A percentile compares a stretch with the other conserved stretches of the same genome.
Conservation (phyloP, 768 basidiomycete species). For the Lyophyllum semitale region DNA sequence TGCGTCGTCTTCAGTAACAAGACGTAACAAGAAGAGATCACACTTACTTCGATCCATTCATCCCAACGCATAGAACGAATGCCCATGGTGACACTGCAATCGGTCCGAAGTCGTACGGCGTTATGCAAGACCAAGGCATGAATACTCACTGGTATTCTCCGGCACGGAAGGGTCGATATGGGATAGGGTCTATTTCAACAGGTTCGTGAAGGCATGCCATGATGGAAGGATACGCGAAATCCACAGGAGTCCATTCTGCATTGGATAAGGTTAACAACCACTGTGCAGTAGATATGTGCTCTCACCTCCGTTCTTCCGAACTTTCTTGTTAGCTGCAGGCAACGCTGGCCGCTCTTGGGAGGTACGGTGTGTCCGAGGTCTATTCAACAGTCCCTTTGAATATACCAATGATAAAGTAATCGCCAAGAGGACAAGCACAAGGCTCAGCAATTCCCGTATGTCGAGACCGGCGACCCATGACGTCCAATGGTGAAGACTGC, state of each 20-base stretch:
- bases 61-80: constrained; percentile 57
- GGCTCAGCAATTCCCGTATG: not conserved
- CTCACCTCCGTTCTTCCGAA: constrained; percentile 14
- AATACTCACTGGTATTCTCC: constrained; percentile 61
- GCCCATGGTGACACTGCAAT: constrained; percentile 22
- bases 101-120: not conserved
- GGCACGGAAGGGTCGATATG: constrained; percentile 67
- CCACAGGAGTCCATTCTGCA: constrained; percentile 54
- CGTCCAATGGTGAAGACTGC: not conserved
- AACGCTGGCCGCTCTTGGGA: not conserved
- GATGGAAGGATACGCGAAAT: constrained; percentile 54
- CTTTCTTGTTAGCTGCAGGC: not conserved
- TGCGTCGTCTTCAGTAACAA: not conserved
- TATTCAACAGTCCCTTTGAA: not conserved
- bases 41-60: constrained; percentile 70
- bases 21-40: not conserved
- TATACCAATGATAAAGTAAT: not conserved
- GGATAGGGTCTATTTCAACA: constrained; percentile 51
- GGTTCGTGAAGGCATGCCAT: constrained; percentile 41
- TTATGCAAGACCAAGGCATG: constrained; percentile 2
- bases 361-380: not conserved
- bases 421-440: not conserved
- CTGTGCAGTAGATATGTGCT: not conserved
- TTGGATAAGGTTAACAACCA: not conserved
- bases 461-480: not conserved